phyloP scores from a whole-genome alignment of 495 filamentous ascomycete species.

The Penicillium cosmopolitanum region DNA sequence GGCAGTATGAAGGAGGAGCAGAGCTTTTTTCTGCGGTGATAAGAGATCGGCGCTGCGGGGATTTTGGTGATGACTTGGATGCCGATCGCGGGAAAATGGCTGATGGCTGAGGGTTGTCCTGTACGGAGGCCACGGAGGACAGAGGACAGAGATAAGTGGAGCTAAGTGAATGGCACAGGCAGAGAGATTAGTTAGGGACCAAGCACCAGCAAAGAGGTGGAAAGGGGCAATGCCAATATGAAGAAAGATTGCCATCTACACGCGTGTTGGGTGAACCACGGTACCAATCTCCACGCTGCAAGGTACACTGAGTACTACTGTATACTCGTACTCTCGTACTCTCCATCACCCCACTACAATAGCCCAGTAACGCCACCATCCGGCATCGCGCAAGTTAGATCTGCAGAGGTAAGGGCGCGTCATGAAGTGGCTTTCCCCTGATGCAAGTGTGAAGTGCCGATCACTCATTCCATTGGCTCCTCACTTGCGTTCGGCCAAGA shows the following conservation, averaged over 20 bases:
- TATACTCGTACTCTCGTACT: no score
- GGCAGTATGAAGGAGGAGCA: slow-evolving; percentile 6
- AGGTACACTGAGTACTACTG: slow-evolving; percentile 8
- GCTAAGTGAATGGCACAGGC: neutral
- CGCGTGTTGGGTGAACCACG: slow-evolving; percentile 18
- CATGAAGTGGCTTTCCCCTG: neutral
- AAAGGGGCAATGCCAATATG: neutral
- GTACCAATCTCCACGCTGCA: slow-evolving; percentile 21
- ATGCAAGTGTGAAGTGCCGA: slow-evolving; percentile 6
- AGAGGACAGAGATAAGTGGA: neutral
- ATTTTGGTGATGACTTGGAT: slow-evolving; percentile 18
- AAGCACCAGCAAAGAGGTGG: neutral
- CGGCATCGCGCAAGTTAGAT: neutral
- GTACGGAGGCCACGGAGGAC: no score
- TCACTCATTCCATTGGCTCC: neutral
- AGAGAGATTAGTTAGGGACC: neutral
- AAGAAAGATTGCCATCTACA: slow-evolving; percentile 19
- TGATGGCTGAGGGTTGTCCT: slow-evolving; percentile 2
- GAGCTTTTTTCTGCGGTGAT: slow-evolving; percentile 22
- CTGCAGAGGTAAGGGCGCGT: slow-evolving; percentile 1
- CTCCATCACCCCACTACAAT: neutral
- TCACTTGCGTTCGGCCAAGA: neutral
- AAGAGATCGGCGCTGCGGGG: slow-evolving; percentile 35
- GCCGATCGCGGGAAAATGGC: slow-evolving; percentile 24
- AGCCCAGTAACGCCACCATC: neutral